phyloP scores from a whole-genome alignment of 2,329 filamentous ascomycete species.

The Nemania serpens region DNA sequence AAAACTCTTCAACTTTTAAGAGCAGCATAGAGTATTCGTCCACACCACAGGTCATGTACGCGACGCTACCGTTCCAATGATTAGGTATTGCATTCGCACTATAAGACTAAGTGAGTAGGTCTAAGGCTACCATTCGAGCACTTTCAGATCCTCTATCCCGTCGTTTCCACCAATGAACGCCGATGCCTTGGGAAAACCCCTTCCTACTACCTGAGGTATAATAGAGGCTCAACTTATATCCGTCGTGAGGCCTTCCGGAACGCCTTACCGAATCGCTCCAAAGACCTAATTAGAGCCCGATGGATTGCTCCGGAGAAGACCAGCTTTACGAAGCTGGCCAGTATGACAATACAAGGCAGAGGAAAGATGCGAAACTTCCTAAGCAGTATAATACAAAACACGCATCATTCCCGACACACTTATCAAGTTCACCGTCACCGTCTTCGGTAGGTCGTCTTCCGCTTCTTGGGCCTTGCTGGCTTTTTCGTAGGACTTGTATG shows the following conservation, averaged over 20 bases:
- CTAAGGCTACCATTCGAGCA: conserved; percentile 6
- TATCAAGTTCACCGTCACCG: conserved; percentile 24
- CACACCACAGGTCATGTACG: neutral
- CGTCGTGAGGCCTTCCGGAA: conserved; percentile 20
- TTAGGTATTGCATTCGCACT: conserved; percentile 11
- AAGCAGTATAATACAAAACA: conserved; percentile 29
- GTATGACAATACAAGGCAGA: conserved; percentile 33
- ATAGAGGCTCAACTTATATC: conserved; percentile 15
- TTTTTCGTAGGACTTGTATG: conserved; percentile 36
- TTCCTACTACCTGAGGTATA: conserved; percentile 17
- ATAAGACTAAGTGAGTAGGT: neutral
- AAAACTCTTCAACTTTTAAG: no score
- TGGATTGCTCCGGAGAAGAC: conserved; percentile 21
- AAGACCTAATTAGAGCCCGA: conserved; percentile 11
- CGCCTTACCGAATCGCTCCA: conserved; percentile 9
- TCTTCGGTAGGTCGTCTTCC: conserved; percentile 36
- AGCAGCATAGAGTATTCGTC: neutral
- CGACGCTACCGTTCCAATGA: neutral
- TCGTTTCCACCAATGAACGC: conserved; percentile 19
- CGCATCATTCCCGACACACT: conserved; percentile 1
- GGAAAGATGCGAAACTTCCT: conserved; percentile 18
- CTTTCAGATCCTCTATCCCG: neutral
- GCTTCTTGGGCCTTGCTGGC: conserved; percentile 35
- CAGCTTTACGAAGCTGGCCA: conserved; percentile 18
- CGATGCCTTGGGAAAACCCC: conserved; percentile 3